Percentiles rank a stretch among this genome's conserved stretches.
Conservation (phyloP, 2,329 filamentous ascomycete genomes). For the Curvularia eragrostidis region DNA sequence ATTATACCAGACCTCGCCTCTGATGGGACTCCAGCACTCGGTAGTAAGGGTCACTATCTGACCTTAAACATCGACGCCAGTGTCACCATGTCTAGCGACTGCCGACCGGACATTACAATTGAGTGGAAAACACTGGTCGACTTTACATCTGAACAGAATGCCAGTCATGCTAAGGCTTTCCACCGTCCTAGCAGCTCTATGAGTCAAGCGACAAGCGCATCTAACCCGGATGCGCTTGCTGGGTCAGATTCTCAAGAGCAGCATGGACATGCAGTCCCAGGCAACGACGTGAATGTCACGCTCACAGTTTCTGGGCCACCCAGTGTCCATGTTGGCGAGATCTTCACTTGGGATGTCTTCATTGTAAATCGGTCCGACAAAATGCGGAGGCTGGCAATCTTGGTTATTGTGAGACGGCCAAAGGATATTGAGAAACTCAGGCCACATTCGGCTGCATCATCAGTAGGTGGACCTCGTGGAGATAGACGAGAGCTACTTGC, state of each 20-base stretch:
- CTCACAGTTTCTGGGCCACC: conserved; percentile 74
- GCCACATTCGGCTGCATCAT: conserved; percentile 54
- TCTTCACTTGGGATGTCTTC: conserved; percentile 76
- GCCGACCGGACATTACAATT: conserved; percentile 68
- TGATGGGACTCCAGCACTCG: conserved; percentile 58
- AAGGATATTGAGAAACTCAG: conserved; percentile 55
- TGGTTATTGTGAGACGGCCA: conserved; percentile 70
- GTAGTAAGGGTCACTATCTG: conserved; percentile 51
- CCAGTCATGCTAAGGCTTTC: conserved; percentile 48
- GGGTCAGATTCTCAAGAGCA: conserved; percentile 30
- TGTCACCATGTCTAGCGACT: conserved; percentile 63
- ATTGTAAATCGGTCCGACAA: conserved; percentile 73
- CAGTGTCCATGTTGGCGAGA: conserved; percentile 67
- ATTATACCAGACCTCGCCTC: conserved; percentile 55
- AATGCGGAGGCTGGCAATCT: conserved; percentile 72
- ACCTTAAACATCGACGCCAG: conserved; percentile 67
- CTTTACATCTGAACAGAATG: conserved; percentile 61
- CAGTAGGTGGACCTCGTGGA: conserved; percentile 40
- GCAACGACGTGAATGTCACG: conserved; percentile 70
- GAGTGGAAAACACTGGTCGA: conserved; percentile 73
- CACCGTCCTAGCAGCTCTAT: conserved; percentile 40
- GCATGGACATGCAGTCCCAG: conserved; percentile 30
- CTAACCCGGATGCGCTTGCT: conserved; percentile 40
- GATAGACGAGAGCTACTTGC: conserved; percentile 56
- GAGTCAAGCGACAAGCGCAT: conserved; percentile 26